A percentile compares a stretch with the other conserved stretches of the same genome.
Conservation (phyloP, 192 early-diverging fungal genomes). For the Lunasporangiospora selenospora region DNA sequence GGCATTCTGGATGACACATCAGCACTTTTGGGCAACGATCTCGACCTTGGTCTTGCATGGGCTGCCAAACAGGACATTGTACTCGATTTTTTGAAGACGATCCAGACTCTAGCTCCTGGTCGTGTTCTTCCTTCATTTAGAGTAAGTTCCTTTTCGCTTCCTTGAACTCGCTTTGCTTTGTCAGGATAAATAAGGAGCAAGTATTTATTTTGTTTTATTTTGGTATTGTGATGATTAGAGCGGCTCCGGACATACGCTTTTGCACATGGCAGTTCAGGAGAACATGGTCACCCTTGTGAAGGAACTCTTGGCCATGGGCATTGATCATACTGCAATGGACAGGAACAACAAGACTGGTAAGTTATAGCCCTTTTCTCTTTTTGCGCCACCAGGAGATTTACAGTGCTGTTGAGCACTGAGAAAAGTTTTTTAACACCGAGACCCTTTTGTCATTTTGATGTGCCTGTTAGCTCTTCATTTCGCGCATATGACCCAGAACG, state of each 20-base stretch:
- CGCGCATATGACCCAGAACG: slow-evolving; percentile 16
- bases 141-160: slow-evolving; percentile 10
- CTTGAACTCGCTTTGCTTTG: too few relatives aligned
- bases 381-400: too few relatives aligned
- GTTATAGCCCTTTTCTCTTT: too few relatives aligned
- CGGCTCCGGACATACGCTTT: slow-evolving; percentile 34
- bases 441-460: neutral
- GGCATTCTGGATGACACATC: slow-evolving; percentile 29
- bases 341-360: slow-evolving; percentile 48
- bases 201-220: neutral
- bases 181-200: too few relatives aligned
- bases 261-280: slow-evolving; percentile 27
- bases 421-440: too few relatives aligned
- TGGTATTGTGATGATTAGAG: slow-evolving; percentile 1
- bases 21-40: slow-evolving; percentile 27
- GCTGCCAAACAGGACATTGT: slow-evolving; percentile 33
- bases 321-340: slow-evolving; percentile 42
- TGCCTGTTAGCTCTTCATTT: slow-evolving; percentile 48
- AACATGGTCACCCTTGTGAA: slow-evolving; percentile 23
- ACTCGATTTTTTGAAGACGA: slow-evolving; percentile 29
- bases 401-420: too few relatives aligned
- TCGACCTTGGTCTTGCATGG: slow-evolving; percentile 25
- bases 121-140: slow-evolving; percentile 33
- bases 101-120: slow-evolving; percentile 36
- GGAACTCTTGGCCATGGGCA: slow-evolving; percentile 37